Evolutionary conservation across 305 asterid species (phyloP).

Genomic region (Coffea humblotiana): DNA sequence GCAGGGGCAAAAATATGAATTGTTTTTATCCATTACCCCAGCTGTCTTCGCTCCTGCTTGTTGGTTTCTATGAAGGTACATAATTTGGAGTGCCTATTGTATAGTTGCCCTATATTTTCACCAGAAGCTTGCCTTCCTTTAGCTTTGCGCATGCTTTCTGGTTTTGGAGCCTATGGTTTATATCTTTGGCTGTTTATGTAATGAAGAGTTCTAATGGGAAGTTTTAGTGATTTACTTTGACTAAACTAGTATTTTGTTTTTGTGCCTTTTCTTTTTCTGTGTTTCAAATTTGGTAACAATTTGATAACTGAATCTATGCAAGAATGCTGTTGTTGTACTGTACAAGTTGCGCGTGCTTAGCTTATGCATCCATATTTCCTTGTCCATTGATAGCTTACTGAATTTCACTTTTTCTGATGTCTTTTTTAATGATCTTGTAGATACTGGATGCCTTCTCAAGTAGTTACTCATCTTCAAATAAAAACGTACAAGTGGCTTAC

Average conservation of each 20-base stretch:
- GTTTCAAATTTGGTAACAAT: not conserved
- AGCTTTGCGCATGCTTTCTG: not conserved
- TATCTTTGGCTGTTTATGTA: not conserved
- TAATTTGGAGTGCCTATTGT: not conserved
- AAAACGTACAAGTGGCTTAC: constrained; percentile 82
- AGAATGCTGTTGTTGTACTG: not conserved
- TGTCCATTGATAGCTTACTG: not conserved
- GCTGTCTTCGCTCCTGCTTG: not conserved
- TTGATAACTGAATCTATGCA: not conserved
- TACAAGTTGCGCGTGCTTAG: not conserved
- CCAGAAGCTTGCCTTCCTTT: not conserved
- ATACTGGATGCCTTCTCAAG: constrained; percentile 82
- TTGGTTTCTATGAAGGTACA: not conserved
- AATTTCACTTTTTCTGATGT: not conserved
- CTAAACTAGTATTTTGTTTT: not conserved
- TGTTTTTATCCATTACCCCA: not conserved
- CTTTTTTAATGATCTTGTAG: constrained; percentile 42
- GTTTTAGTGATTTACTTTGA: not conserved
- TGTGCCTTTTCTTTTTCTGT: not conserved
- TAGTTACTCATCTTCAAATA: constrained; percentile 76
- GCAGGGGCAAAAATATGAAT: not conserved
- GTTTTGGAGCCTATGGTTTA: not conserved
- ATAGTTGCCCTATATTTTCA: not conserved
- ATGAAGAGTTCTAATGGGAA: not conserved
- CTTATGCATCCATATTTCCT: not conserved